Conservation (phyloP, 1,139 yeast genomes). For the Pichia sp. region DNA sequence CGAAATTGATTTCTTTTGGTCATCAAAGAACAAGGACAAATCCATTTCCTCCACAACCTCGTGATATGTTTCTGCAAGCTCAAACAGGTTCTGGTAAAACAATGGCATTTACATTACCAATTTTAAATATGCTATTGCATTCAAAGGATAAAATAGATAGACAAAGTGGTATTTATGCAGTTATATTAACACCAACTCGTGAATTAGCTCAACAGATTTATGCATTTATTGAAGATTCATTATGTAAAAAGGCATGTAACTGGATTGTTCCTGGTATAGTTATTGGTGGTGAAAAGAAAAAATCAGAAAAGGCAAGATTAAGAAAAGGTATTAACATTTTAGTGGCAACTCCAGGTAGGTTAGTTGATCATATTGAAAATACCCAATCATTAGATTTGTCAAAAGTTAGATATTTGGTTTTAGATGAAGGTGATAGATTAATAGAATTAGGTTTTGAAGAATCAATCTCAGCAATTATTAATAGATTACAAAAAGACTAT, state of each 20-base stretch:
- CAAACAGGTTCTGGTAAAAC: slow-evolving; percentile 98
- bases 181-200: slow-evolving; percentile 86
- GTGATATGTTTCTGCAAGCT: slow-evolving; percentile 81
- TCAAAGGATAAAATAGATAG: slow-evolving; percentile 45
- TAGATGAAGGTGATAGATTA: slow-evolving; percentile 94
- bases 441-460: slow-evolving; percentile 96
- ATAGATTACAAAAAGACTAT: slow-evolving; percentile 43
- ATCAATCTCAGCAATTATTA: slow-evolving; percentile 71
- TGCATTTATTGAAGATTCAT: slow-evolving; percentile 58
- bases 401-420: slow-evolving; percentile 71
- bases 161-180: slow-evolving; percentile 80
- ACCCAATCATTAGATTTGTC: slow-evolving; percentile 69
- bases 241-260: slow-evolving; percentile 62
- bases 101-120: slow-evolving; percentile 76
- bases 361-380: slow-evolving; percentile 88
- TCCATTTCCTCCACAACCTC: slow-evolving; percentile 15
- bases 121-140: slow-evolving; percentile 64
- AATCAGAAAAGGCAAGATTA: slow-evolving; percentile 83
- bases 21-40: slow-evolving; percentile 35
- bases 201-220: slow-evolving; percentile 93
- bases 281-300: slow-evolving; percentile 93
- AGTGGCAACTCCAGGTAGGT: slow-evolving; percentile 89
- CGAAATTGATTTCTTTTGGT: slow-evolving; percentile 38
- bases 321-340: slow-evolving; percentile 85
- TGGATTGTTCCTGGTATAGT: slow-evolving; percentile 87